These are phyloP conservation scores for Leccinum incarnatum DNA, from an alignment of 768 basidiomycete species.

Conservation along the genomic window DNA sequence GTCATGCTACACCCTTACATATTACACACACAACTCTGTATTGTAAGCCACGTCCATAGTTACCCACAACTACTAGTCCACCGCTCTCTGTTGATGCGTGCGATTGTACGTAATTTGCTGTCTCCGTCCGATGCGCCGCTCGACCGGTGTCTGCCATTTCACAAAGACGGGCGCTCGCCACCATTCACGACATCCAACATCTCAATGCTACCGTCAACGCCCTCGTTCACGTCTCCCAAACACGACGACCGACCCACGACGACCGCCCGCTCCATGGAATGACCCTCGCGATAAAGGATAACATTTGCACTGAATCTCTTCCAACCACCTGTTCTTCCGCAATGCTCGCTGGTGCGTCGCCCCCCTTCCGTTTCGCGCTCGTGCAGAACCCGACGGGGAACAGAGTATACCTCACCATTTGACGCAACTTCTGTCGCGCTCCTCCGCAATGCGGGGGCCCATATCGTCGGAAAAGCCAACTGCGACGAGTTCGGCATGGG, in stretches of 20 bases:
- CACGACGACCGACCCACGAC: not conserved
- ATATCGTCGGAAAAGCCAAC: slow-evolving; percentile 85
- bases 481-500: slow-evolving; percentile 99
- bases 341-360: slow-evolving; percentile 59
- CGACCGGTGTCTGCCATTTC: not conserved
- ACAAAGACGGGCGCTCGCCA: not conserved
- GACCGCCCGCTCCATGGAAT: slow-evolving; percentile 39
- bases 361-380: not conserved
- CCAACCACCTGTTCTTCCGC: slow-evolving; percentile 77
- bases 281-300: slow-evolving; percentile 79
- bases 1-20: not conserved
- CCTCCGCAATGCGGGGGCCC: slow-evolving; percentile 58
- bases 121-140: not conserved
- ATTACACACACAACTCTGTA: slow-evolving; percentile 14
- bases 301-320: slow-evolving; percentile 67
- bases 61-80: slow-evolving; percentile 25
- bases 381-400: not conserved
- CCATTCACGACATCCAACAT: not conserved
- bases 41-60: slow-evolving; percentile 18
- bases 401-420: slow-evolving; percentile 77
- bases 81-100: slow-evolving; percentile 13
- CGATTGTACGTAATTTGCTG: not conserved
- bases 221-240: slow-evolving; percentile 38
- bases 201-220: slow-evolving; percentile 52
- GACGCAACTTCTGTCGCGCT: slow-evolving; percentile 81